Conservation (phyloP, 257 asterid genomes). For the Salvia hispanica region DNA sequence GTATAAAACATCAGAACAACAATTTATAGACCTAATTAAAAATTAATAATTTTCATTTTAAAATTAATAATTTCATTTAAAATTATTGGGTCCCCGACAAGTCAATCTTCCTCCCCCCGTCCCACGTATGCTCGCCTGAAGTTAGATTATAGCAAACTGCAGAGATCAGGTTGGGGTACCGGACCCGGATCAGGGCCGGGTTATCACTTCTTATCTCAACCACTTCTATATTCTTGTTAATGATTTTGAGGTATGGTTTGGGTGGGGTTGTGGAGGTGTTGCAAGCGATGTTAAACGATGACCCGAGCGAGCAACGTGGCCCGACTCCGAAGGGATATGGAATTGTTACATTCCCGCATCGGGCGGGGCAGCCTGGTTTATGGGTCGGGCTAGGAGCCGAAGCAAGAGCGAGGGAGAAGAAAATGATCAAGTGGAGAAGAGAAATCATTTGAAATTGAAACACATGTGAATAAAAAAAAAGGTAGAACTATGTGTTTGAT, state of each 20-base stretch:
- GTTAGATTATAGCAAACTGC: neutral
- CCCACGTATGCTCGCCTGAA: neutral
- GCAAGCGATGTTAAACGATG: neutral
- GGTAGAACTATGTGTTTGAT: too few species aligned
- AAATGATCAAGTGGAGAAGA: neutral
- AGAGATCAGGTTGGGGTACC: neutral
- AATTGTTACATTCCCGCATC: neutral
- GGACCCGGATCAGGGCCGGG: constrained; percentile 3
- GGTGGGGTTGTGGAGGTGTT: neutral
- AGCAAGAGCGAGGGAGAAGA: neutral
- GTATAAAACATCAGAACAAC: too few species aligned
- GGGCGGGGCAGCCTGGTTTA: neutral
- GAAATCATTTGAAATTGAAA: neutral
- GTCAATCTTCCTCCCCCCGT: neutral
- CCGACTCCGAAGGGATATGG: neutral
- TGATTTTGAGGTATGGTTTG: constrained; percentile 1
- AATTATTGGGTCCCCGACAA: neutral
- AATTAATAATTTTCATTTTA: too few species aligned
- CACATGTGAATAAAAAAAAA: too few species aligned
- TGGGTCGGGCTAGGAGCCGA: neutral
- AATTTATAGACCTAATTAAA: too few species aligned
- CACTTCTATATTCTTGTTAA: neutral
- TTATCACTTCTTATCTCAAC: neutral
- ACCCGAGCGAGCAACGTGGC: neutral
- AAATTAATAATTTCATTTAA: too few species aligned